Evolutionary conservation across 352 stramenopile species (phyloP).

Genomic region (Globisporangium nodosum): DNA sequence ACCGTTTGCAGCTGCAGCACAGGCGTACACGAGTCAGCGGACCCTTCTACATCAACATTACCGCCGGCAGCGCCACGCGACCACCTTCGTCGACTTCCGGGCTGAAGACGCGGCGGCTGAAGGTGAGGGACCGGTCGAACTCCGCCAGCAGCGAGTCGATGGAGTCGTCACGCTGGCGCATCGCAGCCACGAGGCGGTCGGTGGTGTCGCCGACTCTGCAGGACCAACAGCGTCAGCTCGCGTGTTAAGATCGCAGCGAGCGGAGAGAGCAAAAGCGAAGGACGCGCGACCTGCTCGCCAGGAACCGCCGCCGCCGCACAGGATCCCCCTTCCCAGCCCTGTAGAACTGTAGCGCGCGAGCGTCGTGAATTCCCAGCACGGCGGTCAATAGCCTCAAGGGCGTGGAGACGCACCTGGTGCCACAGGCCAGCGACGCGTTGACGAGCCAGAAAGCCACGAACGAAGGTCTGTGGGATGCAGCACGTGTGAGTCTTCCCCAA

Average conservation of each 20-base stretch:
- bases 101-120: slow-evolving; percentile 69
- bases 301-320: slow-evolving; percentile 43
- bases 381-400: not conserved
- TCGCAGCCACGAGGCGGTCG: slow-evolving; percentile 48
- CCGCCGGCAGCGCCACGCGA: not conserved
- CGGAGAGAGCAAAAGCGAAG: not conserved
- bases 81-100: slow-evolving; percentile 35
- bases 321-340: slow-evolving; percentile 50
- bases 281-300: slow-evolving; percentile 46
- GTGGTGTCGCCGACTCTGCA: slow-evolving; percentile 52
- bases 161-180: slow-evolving; percentile 63
- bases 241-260: not conserved
- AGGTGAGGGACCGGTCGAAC: slow-evolving; percentile 59
- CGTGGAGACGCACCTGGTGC: slow-evolving; percentile 19
- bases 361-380: not conserved
- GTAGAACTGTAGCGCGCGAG: slow-evolving; percentile 46
- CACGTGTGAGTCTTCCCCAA: not conserved
- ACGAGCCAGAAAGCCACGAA: slow-evolving; percentile 32
- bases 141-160: slow-evolving; percentile 77
- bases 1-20: not conserved
- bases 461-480: slow-evolving; percentile 16
- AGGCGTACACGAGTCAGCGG: not conserved
- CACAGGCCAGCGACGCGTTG: slow-evolving; percentile 17
- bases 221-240: not conserved
- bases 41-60: not conserved